phyloP scores from a whole-genome alignment of 2,329 filamentous ascomycete genomes.

The Hypoxylon sp. region DNA sequence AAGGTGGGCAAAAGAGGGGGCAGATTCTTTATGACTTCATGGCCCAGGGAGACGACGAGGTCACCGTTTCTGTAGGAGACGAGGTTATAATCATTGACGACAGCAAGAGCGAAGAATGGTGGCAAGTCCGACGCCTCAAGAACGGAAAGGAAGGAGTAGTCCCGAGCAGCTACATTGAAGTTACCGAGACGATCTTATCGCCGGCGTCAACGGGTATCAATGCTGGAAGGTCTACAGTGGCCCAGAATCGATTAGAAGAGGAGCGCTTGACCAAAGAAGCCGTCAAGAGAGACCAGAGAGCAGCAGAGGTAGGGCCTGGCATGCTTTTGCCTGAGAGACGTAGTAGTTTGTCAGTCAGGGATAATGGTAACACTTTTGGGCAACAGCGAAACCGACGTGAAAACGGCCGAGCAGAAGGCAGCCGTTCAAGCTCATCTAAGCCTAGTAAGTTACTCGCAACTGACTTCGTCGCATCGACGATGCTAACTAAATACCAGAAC shows the following conservation, averaged over 20 bases:
- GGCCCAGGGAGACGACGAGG: slow-evolving; percentile 96
- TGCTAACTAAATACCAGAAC: slow-evolving; percentile 68
- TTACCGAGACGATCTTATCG: slow-evolving; percentile 76
- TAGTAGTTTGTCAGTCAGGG: slow-evolving; percentile 80
- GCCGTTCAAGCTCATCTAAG: slow-evolving; percentile 71
- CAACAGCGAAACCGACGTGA: slow-evolving; percentile 81
- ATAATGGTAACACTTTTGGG: slow-evolving; percentile 75
- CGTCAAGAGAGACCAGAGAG: slow-evolving; percentile 75
- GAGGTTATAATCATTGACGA: slow-evolving; percentile 94
- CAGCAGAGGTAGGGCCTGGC: slow-evolving; percentile 82
- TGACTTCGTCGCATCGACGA: slow-evolving; percentile 38
- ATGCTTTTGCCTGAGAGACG: slow-evolving; percentile 82
- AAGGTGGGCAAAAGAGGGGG: slow-evolving; percentile 81
- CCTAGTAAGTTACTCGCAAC: slow-evolving; percentile 74
- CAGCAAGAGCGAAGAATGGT: slow-evolving; percentile 96
- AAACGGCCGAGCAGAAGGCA: slow-evolving; percentile 71
- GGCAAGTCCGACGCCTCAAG: slow-evolving; percentile 91
- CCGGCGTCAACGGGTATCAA: slow-evolving; percentile 66
- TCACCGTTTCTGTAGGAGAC: slow-evolving; percentile 89
- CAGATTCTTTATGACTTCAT: slow-evolving; percentile 94
- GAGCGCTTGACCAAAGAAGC: slow-evolving; percentile 86
- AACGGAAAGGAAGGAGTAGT: slow-evolving; percentile 97
- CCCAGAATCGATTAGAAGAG: slow-evolving; percentile 85
- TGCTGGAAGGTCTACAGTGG: slow-evolving; percentile 74
- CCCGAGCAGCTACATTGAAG: slow-evolving; percentile 94